These are phyloP conservation scores for Phalaenopsis hybrid DNA, from an alignment of 116 monocot species.

Conservation along the genomic window DNA sequence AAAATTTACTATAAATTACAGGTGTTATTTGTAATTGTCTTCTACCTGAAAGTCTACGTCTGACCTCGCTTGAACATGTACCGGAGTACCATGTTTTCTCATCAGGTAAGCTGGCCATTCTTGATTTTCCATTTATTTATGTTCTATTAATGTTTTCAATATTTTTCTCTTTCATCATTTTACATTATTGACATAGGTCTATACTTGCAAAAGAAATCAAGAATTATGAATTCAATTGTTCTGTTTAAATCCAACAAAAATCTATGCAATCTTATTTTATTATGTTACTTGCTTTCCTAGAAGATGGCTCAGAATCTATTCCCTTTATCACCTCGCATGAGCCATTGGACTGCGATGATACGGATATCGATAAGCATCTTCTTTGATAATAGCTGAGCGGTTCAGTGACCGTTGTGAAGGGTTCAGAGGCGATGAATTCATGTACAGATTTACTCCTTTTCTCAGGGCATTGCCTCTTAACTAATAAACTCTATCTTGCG, in stretches of 20 bases:
- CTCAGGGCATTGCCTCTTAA: neutral
- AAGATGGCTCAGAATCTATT: constrained; percentile 56
- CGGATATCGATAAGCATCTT: constrained; percentile 66
- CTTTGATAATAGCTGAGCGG: constrained; percentile 31
- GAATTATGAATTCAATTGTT: too few relatives aligned
- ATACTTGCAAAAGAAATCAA: too few relatives aligned
- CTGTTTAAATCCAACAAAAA: too few relatives aligned
- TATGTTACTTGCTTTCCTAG: constrained; percentile 2
- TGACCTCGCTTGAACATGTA: constrained; percentile 59
- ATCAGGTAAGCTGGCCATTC: constrained; percentile 40
- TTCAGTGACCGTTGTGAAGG: constrained; percentile 39
- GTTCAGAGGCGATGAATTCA: constrained; percentile 7
- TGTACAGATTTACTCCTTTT: neutral
- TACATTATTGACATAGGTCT: neutral
- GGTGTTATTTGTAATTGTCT: constrained; percentile 80
- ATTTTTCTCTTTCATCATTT: neutral
- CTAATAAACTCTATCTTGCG: neutral
- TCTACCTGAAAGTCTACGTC: constrained; percentile 67
- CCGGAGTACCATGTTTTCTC: constrained; percentile 47
- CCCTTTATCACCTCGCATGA: constrained; percentile 34
- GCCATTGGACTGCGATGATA: constrained; percentile 50
- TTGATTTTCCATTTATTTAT: neutral
- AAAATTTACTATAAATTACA: constrained; percentile 14
- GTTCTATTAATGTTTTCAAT: neutral
- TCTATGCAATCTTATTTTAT: neutral